Conservation (phyloP, 2,329 filamentous ascomycete species). For the Ceratocystis diversiconidia region DNA sequence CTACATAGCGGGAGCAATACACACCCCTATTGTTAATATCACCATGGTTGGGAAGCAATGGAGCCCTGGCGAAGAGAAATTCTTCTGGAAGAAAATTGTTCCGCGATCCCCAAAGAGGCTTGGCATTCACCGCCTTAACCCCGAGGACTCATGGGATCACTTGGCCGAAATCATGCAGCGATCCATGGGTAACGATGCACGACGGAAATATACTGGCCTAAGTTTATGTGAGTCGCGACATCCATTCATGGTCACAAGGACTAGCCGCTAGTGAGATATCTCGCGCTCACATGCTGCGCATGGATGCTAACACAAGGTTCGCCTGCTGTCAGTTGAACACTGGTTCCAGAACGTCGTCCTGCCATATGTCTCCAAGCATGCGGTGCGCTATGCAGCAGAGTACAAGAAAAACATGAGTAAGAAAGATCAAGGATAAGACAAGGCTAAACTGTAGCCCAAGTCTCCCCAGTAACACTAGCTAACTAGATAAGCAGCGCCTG, state of each 20-base stretch:
- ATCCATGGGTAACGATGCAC: conserved; percentile 25
- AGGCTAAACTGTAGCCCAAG: background rate
- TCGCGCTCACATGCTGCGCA: no score
- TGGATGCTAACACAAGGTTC: background rate
- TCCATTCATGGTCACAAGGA: background rate
- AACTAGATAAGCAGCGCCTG: conserved; percentile 10
- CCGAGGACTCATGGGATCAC: conserved; percentile 26
- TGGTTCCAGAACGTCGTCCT: conserved; percentile 18
- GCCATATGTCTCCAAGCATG: conserved; percentile 18
- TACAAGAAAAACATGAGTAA: conserved; percentile 18
- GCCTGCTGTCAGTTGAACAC: conserved; percentile 14
- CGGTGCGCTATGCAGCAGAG: conserved; percentile 13
- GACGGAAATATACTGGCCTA: conserved; percentile 28
- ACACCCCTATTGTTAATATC: background rate
- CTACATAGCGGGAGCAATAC: background rate
- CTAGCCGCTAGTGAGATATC: background rate
- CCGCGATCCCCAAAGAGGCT: conserved; percentile 27
- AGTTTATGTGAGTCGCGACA: conserved; percentile 28
- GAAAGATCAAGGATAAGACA: background rate
- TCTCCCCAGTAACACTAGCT: background rate
- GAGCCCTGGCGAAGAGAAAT: conserved; percentile 33
- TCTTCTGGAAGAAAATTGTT: conserved; percentile 34
- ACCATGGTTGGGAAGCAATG: conserved; percentile 38
- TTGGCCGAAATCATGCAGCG: conserved; percentile 29
- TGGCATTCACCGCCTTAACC: conserved; percentile 22